These are phyloP conservation scores for Aspergillus costaricaensis DNA, from an alignment of 2,329 filamentous ascomycete genomes.

Conservation along the genomic window DNA sequence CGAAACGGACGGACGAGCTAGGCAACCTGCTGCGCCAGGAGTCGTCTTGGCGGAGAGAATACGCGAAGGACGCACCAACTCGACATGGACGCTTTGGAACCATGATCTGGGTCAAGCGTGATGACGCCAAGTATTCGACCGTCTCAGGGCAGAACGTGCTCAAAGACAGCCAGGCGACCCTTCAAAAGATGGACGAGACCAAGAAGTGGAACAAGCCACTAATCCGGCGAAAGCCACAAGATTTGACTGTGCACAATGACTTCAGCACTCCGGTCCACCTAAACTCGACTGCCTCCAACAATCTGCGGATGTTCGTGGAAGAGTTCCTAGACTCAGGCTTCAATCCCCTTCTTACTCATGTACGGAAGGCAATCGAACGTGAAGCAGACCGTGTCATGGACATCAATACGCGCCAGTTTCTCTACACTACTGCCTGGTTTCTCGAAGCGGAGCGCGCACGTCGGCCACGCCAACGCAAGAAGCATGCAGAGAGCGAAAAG, in stretches of 20 bases:
- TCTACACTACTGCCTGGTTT: constrained; percentile 93
- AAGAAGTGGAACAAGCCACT: constrained; percentile 89
- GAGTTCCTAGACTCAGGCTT: constrained; percentile 95
- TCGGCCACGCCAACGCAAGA: constrained; percentile 60
- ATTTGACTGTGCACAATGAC: constrained; percentile 64
- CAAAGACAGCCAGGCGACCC: constrained; percentile 67
- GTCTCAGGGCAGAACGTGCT: constrained; percentile 88
- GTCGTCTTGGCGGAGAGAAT: constrained; percentile 74
- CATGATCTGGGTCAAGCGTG: constrained; percentile 93
- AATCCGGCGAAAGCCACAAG: constrained; percentile 61
- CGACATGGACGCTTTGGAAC: constrained; percentile 93
- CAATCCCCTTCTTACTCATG: constrained; percentile 82
- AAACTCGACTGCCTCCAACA: constrained; percentile 70
- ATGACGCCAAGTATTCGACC: constrained; percentile 79
- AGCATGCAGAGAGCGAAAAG: constrained; percentile 51
- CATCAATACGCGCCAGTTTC: constrained; percentile 80
- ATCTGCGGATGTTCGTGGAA: constrained; percentile 79
- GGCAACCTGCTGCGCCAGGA: constrained; percentile 77
- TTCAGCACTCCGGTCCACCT: constrained; percentile 74
- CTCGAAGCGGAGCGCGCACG: constrained; percentile 79
- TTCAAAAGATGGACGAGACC: constrained; percentile 84
- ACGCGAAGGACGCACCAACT: constrained; percentile 76
- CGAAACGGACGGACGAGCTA: constrained; percentile 72
- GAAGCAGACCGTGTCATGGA: constrained; percentile 79
- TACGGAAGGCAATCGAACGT: constrained; percentile 86